Conservation (phyloP, 2,329 filamentous ascomycete genomes). For the Periconia sp. region DNA sequence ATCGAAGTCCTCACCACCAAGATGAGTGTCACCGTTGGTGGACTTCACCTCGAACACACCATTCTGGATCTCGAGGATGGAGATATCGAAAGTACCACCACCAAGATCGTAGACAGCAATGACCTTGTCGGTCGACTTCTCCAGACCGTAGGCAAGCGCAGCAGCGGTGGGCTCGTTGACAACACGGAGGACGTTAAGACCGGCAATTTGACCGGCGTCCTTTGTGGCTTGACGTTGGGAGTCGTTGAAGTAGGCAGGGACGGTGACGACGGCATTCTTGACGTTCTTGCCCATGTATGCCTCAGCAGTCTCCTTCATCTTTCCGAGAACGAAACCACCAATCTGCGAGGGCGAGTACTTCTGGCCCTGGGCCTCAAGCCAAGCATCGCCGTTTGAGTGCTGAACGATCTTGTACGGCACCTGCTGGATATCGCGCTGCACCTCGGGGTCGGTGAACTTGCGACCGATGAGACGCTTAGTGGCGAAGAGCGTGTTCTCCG, state of each 20-base stretch:
- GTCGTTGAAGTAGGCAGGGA: conserved; percentile 98
- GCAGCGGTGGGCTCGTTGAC: conserved; percentile 98
- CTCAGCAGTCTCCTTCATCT: conserved; percentile 99
- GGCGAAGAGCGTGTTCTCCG: conserved; percentile 97
- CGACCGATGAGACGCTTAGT: conserved; percentile 98
- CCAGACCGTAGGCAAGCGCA: conserved; percentile 92
- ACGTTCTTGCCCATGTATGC: conserved; percentile 86
- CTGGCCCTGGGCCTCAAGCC: conserved; percentile 90
- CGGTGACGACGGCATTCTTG: conserved; percentile 96
- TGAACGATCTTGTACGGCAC: conserved; percentile 99
- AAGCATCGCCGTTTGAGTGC: conserved; percentile 95
- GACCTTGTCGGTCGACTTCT: conserved; percentile 89
- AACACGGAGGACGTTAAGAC: conserved; percentile 94
- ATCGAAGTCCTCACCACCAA: conserved; percentile 98
- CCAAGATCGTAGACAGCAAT: conserved; percentile 97
- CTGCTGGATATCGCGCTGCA: conserved; percentile 96
- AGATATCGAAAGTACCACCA: conserved; percentile 99
- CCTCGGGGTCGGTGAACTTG: conserved; percentile 92
- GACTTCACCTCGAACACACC: conserved; percentile 99
- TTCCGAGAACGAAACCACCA: conserved; percentile 92
- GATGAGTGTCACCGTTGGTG: conserved; percentile 97
- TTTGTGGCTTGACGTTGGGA: conserved; percentile 97
- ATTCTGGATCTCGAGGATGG: conserved; percentile 94
- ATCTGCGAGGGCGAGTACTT: conserved; percentile 99
- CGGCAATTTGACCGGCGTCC: conserved; percentile 95